Evolutionary conservation across 192 early-diverging fungal species (phyloP).

Genomic region (Backusella parvicylindrica): DNA sequence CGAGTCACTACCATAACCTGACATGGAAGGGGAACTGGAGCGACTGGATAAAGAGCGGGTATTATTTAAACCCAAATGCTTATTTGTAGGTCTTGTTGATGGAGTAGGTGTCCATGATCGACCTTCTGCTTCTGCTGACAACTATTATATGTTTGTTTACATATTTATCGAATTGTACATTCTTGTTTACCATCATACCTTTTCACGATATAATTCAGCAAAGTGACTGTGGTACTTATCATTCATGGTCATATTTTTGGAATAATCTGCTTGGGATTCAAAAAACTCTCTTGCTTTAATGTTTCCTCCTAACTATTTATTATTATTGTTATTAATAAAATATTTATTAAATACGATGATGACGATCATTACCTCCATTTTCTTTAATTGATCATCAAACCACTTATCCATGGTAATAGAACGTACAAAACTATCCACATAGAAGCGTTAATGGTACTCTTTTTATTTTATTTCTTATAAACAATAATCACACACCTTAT

Average conservation of each 20-base stretch:
- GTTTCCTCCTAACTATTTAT: slow-evolving; percentile 77
- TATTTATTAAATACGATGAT: background rate
- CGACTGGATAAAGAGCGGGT: slow-evolving; percentile 18
- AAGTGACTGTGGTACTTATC: slow-evolving; percentile 90
- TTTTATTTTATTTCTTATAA: background rate
- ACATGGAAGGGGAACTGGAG: slow-evolving; percentile 11
- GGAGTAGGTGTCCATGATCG: slow-evolving; percentile 48
- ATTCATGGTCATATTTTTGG: slow-evolving; percentile 65
- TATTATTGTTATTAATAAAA: background rate
- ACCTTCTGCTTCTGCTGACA: slow-evolving; percentile 58
- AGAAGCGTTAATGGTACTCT: background rate
- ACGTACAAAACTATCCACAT: slow-evolving; percentile 83
- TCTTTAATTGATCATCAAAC: slow-evolving; percentile 91
- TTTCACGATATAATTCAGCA: slow-evolving; percentile 84
- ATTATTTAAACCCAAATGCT: slow-evolving; percentile 26
- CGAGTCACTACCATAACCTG: background rate
- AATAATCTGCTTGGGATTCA: slow-evolving; percentile 73
- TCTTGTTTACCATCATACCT: slow-evolving; percentile 53
- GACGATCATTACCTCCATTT: slow-evolving; percentile 70
- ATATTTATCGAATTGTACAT: background rate
- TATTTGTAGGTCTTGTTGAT: slow-evolving; percentile 9
- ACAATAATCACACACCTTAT: slow-evolving; percentile 54
- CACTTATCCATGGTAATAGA: slow-evolving; percentile 99
- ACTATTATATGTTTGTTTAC: slow-evolving; percentile 23
- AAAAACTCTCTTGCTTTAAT: slow-evolving; percentile 83